phyloP scores from a whole-genome alignment of 495 filamentous ascomycete genomes.

The Aspergillus saccharolyticus region DNA sequence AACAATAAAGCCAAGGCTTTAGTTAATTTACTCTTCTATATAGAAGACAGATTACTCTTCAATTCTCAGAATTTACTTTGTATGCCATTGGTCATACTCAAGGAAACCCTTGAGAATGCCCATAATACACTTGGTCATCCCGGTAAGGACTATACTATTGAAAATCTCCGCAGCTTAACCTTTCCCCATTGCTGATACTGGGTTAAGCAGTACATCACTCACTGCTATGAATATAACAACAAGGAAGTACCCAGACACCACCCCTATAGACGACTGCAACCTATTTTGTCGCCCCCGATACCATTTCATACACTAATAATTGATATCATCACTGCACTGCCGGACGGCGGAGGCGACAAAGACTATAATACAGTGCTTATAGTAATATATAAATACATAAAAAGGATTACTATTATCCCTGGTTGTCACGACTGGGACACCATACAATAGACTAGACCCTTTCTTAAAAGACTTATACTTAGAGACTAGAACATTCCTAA shows the following conservation, averaged over 20 bases:
- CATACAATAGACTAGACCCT: neutral
- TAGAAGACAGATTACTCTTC: neutral
- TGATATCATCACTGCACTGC: neutral
- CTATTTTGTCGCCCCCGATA: constrained; percentile 38
- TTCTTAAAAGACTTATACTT: neutral
- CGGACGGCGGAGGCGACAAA: neutral
- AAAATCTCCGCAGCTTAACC: neutral
- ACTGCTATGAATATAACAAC: constrained; percentile 30
- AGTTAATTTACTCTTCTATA: neutral
- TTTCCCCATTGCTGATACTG: too few species aligned
- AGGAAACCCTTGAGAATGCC: neutral
- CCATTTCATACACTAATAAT: neutral
- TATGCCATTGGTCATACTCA: neutral
- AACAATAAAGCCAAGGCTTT: too few species aligned
- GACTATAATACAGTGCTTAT: neutral
- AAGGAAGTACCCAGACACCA: too few species aligned
- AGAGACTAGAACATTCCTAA: too few species aligned
- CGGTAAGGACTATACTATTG: neutral
- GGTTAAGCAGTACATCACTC: constrained; percentile 39
- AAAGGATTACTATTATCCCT: neutral
- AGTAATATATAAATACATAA: too few species aligned
- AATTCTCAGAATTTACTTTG: too few species aligned
- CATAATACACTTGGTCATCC: neutral
- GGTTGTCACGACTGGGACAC: too few species aligned
- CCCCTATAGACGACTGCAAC: constrained; percentile 43